Base-by-base conservation (phyloP, 2,329 filamentous ascomycete species). In the Colletotrichum karsti region DNA sequence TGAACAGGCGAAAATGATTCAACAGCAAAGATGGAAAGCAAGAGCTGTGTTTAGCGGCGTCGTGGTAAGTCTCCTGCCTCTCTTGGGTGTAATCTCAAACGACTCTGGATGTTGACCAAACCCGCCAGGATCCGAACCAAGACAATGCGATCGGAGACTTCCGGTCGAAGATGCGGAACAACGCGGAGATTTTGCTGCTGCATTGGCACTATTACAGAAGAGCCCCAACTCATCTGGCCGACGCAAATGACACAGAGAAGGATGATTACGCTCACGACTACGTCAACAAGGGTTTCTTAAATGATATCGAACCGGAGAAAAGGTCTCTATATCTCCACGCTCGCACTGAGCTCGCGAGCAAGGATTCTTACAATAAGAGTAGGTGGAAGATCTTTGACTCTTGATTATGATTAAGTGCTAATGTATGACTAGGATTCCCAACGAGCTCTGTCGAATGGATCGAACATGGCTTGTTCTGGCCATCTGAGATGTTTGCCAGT, bases 131-230 rank as follows among this genome's bases (percentile, higher is more conserved):
- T 35, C 33, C 33, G 5, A 15, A 26, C 46, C 13, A n/a, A 18
- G 8, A 28, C 9, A 12, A 4, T 15, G 1, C 39, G 10, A 4
- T 28, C 39, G 20, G 33, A 33, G 13, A 18, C 55, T 35, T 46
- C 30, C 30, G 41, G 7, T 10, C 12, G 7, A 44, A 33, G 22
- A 46, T 86, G 2, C 85, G 87, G 15, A 75, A 80, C 12, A 78
- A 83, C 5, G 83, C 81, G 28, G 84, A 82, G 55, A 81, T 81
- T 57, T 75, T 87, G 28, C 80, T 87, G 2, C 74, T 77, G 10
- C 77, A 85, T 59, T 87, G 85, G 85, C 83, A 85, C 54, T 87
- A 87, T 70, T 87, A 81, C 73, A 48, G 41, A 4, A 35, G 63
- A 18, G 41, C 59, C 5, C 33, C 33, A 13, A 5, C 33, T 5